Conservation (phyloP, 2,329 filamentous ascomycete genomes). For the Sporothrix phasma region DNA sequence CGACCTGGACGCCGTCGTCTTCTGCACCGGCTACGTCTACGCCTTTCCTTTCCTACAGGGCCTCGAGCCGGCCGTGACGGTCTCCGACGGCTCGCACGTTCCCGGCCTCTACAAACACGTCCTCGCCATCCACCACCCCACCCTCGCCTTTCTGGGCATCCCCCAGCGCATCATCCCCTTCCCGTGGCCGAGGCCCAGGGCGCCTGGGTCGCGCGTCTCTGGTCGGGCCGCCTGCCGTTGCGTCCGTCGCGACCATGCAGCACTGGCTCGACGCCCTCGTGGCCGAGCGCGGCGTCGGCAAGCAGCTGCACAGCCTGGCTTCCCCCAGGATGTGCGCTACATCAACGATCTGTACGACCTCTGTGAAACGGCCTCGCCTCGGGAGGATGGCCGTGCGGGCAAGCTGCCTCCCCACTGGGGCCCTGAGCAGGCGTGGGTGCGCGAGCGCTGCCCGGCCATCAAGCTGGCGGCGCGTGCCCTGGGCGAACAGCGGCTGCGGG, state of each 20-base stretch:
- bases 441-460: slow-evolving; percentile 32
- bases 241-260: slow-evolving; percentile 22
- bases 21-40: slow-evolving; percentile 65
- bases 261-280: not conserved
- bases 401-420: slow-evolving; percentile 33
- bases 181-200: slow-evolving; percentile 57
- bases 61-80: slow-evolving; percentile 40
- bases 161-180: slow-evolving; percentile 65
- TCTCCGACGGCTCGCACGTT: slow-evolving; percentile 38
- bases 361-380: slow-evolving; percentile 31
- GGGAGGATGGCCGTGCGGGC: no score
- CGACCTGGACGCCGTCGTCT: slow-evolving; percentile 51
- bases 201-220: slow-evolving; percentile 56
- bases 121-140: slow-evolving; percentile 59
- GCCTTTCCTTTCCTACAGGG: slow-evolving; percentile 57
- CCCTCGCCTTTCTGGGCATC: slow-evolving; percentile 52
- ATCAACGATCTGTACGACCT: slow-evolving; percentile 47
- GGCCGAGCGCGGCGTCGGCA: slow-evolving; percentile 8
- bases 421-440: slow-evolving; percentile 31
- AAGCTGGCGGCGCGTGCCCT: slow-evolving; percentile 31
- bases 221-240: slow-evolving; percentile 49
- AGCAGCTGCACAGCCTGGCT: slow-evolving; percentile 30
- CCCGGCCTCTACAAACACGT: slow-evolving; percentile 37
- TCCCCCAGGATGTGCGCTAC: slow-evolving; percentile 48
- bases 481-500: slow-evolving; percentile 27